Evolutionary conservation across 2,329 filamentous ascomycete genomes (phyloP).

Genomic region (Colletotrichum truncatum): DNA sequence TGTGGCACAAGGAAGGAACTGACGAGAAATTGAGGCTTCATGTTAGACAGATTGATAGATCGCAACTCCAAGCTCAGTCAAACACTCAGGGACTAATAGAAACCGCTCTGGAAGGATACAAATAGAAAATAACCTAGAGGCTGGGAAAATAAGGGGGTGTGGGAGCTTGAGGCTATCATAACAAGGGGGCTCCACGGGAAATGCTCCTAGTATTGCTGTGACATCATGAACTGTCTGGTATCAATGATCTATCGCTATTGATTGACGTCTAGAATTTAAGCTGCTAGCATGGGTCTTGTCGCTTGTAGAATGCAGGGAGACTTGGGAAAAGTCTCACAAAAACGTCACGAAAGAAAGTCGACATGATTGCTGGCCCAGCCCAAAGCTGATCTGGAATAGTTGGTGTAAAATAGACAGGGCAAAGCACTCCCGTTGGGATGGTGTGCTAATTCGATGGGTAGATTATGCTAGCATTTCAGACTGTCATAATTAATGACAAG

Average conservation of each 20-base stretch:
- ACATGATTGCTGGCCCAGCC: not conserved
- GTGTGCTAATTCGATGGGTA: not conserved
- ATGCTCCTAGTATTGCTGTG: not conserved
- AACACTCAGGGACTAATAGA: not conserved
- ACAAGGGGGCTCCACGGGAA: not conserved
- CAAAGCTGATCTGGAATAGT: not conserved
- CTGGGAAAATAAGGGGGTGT: not conserved
- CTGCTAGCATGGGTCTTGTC: not conserved
- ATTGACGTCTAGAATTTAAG: not conserved
- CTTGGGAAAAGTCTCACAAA: not conserved
- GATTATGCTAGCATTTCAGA: not conserved
- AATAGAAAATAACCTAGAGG: not conserved
- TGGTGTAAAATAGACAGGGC: not conserved
- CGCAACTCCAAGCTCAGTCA: rapidly evolving
- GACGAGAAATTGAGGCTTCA: not conserved
- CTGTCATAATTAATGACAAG: not conserved
- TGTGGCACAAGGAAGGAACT: not conserved
- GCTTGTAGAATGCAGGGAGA: not conserved
- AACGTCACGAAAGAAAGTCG: not conserved
- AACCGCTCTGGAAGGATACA: not conserved
- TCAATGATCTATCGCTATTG: not conserved
- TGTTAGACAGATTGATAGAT: not conserved
- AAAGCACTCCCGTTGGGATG: not conserved
- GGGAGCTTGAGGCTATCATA: not conserved
- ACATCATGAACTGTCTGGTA: not conserved